Conservation (phyloP, 1,139 yeast species). For the Hansenula sp. region DNA sequence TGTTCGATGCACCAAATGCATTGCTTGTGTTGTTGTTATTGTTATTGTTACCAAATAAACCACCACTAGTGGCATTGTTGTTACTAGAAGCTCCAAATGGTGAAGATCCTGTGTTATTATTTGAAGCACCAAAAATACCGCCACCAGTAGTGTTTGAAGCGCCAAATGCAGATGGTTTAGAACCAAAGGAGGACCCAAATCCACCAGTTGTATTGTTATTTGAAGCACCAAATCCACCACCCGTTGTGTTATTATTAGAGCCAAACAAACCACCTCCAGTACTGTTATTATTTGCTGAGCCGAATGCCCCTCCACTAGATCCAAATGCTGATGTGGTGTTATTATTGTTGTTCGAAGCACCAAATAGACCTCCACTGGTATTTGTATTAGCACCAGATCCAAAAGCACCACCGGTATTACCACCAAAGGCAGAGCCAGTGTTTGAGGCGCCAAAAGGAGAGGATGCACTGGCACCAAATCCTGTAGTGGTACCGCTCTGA, state of each 20-base stretch:
- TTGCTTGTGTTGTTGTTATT: conserved; percentile 23
- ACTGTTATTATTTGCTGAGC: conserved; percentile 18
- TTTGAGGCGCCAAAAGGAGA: conserved; percentile 16
- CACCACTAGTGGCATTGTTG: conserved; percentile 11
- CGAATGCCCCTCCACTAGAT: conserved; percentile 14
- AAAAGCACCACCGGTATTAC: conserved; percentile 26
- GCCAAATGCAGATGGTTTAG: conserved; percentile 32
- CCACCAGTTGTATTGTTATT: conserved; percentile 12
- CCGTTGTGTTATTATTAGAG: conserved; percentile 23
- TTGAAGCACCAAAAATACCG: conserved; percentile 28
- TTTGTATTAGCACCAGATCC: conserved; percentile 9
- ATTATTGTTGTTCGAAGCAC: conserved; percentile 21
- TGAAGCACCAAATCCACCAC: conserved; percentile 21
- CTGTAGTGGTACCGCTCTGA: conserved; percentile 12
- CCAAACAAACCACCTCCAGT: conserved; percentile 24
- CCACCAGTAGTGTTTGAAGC: conserved; percentile 27
- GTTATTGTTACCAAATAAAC: conserved; percentile 24
- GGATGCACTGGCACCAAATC: conserved; percentile 23
- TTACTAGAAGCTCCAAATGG: conserved; percentile 32
- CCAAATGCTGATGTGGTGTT: conserved; percentile 26
- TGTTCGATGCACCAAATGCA: conserved; percentile 26
- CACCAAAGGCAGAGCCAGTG: conserved; percentile 23
- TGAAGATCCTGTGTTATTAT: conserved; percentile 24
- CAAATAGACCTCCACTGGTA: conserved; percentile 26
- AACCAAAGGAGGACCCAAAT: conserved; percentile 19